Percentiles rank a stretch among this genome's conserved stretches.
These are phyloP conservation scores for Eucalyptus pauciflora DNA, from an alignment of 345 rosid genomes.

Conservation along the genomic window DNA sequence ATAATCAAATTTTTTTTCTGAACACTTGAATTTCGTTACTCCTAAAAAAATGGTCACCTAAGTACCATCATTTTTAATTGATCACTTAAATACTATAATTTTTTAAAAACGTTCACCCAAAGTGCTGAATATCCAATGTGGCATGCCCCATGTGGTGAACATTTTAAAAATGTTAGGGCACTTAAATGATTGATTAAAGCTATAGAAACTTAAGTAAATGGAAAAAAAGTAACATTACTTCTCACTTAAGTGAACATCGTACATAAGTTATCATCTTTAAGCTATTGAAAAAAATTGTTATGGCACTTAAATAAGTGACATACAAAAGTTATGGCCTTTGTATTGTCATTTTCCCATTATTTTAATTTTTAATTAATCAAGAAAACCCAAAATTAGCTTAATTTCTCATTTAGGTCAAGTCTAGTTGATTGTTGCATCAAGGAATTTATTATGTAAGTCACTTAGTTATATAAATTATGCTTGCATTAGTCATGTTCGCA, in stretches of 20 bases:
- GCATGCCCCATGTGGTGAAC: rapidly evolving
- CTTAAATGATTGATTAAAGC: no score
- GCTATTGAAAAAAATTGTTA: not conserved
- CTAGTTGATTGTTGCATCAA: not conserved
- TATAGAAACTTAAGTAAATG: no score
- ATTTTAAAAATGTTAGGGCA: no score
- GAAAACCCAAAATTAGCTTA: not conserved
- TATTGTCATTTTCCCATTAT: no score
- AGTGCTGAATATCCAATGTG: rapidly evolving
- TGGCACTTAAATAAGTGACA: rapidly evolving
- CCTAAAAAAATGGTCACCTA: no score
- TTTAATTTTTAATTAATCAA: not conserved
- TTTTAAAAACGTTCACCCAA: rapidly evolving
- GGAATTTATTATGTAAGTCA: not conserved
- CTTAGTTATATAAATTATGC: not conserved
- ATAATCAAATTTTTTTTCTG: rapidly evolving
- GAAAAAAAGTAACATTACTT: no score
- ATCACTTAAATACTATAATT: no score
- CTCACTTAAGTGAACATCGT: not conserved
- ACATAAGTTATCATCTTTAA: no score
- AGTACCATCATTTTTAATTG: no score
- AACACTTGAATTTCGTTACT: rapidly evolving
- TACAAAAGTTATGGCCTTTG: rapidly evolving
- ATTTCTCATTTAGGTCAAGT: not conserved
- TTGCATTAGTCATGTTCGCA: not conserved